Evolutionary conservation across 805 yeast species (phyloP), one percentile per base, ranked within the genome.

Genomic region (Nakazawaea peltata): DNA sequence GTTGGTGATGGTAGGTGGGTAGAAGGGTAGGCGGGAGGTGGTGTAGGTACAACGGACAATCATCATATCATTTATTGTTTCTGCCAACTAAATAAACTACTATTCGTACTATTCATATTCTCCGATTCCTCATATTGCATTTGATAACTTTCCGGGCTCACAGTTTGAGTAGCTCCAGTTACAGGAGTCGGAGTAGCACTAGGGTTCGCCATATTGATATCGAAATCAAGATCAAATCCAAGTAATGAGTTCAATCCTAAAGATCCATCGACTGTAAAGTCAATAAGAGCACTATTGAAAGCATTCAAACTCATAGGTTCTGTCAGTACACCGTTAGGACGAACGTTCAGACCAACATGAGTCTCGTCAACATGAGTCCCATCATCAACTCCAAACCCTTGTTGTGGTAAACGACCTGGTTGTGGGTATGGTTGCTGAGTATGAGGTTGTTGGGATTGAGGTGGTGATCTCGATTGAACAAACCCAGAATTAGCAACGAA

Each of bases 191-290:
- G 24, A 21, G n/a, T n/a, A n/a, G n/a, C n/a, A n/a, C n/a, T n/a
- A n/a, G 23, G 10, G 23, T 21, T 21, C 10, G 10, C 10, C 10
- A 8, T 21, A 10, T 21, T 21, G 10, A 28, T 7, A 14, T 28
- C 31, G 17, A 42, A 33, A 26, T 47, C 58, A 17, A 61, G 47
- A 33, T 60, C 67, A 48, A 67, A 61, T 36, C 74, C 81, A 38
- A 81, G 55, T 46, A 81, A 67, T 8, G 81, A 81, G 2, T 83
- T 86, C 36, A 82, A 57, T 1, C 90, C 90, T 27, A 81, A 57
- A 0, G 90, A 82, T 1, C 86, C 90, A 57, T 82, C 92, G 3
- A 85, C 85, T n/a, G 81, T 82, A 53, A 78, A 81, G 39, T 79
- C 86, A 56, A 56, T 51, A 33, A 57, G 32, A 22, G 56, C 36